These are phyloP conservation scores for Podaxis carcinomalis DNA, from an alignment of 768 basidiomycete genomes.

Conservation along the genomic window DNA sequence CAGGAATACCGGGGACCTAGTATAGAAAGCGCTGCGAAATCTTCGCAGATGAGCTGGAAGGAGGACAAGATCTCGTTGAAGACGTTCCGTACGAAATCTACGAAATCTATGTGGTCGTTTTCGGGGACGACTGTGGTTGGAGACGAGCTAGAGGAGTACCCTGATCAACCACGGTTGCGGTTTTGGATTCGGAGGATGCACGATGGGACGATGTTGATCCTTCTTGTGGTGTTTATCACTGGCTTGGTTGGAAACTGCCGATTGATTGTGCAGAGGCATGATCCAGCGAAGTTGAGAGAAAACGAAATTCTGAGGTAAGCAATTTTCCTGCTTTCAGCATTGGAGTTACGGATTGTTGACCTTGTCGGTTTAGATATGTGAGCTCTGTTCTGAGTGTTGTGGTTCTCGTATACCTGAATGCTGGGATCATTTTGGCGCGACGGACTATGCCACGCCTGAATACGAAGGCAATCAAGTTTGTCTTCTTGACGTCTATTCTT, in stretches of 20 bases:
- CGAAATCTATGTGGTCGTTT: conserved; percentile 1
- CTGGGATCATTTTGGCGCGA: conserved; percentile 19
- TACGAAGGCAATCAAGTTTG: conserved; percentile 10
- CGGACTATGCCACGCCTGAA: conserved; percentile 19
- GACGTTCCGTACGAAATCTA: neutral
- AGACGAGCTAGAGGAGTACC: neutral
- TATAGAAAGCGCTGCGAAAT: conserved; percentile 1
- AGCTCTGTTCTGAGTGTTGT: conserved; percentile 23
- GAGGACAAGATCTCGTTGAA: neutral
- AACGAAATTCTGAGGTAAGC: conserved; percentile 18
- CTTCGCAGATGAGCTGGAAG: neutral
- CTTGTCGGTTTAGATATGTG: conserved; percentile 18
- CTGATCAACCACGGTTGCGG: conserved; percentile 23
- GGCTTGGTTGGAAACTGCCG: conserved; percentile 22
- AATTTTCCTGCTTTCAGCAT: neutral
- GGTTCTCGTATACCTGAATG: conserved; percentile 17
- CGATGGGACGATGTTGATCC: conserved; percentile 16
- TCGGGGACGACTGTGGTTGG: conserved; percentile 6
- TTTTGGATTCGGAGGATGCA: conserved; percentile 26
- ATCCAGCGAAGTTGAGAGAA: conserved; percentile 14
- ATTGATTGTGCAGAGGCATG: conserved; percentile 14
- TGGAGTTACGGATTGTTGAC: neutral
- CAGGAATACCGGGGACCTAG: neutral
- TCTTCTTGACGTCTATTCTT: neutral
- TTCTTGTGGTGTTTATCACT: conserved; percentile 18